Evolutionary conservation across 257 asterid genomes (phyloP), one percentile per base, ranked within the genome.

Genomic region (Solanum pinnatisectum): DNA sequence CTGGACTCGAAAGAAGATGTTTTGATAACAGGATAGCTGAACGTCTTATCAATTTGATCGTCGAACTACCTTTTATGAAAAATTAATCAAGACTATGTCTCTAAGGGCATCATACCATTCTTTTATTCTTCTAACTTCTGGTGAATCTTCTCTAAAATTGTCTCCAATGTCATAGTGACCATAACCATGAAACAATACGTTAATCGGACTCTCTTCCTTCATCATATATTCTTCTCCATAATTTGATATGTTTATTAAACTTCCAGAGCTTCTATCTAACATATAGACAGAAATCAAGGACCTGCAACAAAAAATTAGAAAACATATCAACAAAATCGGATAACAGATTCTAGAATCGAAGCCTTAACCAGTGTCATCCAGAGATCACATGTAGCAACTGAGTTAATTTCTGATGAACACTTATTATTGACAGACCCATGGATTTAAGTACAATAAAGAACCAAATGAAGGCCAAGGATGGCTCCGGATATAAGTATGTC

Each of bases 381-480:
- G 2, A 40, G 84, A n/a, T 40, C 13, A 77, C 36, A n/a, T 77
- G 56, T 46, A 46, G 56, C 56, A 13, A 46, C 56, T 46, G 5
- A 46, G 56, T 46, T 4, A 46, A 13, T 46, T 14, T 46, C 6
- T 46, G 18, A 46, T 46, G 18, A 13, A 46, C 56, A 13, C 56
- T 46, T 46, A 94, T 97, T 32, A 97, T 96, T 91, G 98, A 94
- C 93, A 92, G 98, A 93, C 99, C 99, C 71, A 97, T 97, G 99
- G 99, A 97, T 88, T 97, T 97, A 92, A 96, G 95, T 90, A 95
- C 98, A 86, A 93, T 96, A 88, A 96, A 95, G 90, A 97, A 97
- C 90, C 99, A 96, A 95, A 97, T 97, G 97, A 98, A 97, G 90
- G 98, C 95, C 87, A 94, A 88, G 87, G 98, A 96, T 91, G 99